Percentiles rank a stretch among this genome's conserved stretches.
These are phyloP conservation scores for Oryza brachyantha DNA, from an alignment of 176 grass and related monocot genomes.

Conservation along the genomic window DNA sequence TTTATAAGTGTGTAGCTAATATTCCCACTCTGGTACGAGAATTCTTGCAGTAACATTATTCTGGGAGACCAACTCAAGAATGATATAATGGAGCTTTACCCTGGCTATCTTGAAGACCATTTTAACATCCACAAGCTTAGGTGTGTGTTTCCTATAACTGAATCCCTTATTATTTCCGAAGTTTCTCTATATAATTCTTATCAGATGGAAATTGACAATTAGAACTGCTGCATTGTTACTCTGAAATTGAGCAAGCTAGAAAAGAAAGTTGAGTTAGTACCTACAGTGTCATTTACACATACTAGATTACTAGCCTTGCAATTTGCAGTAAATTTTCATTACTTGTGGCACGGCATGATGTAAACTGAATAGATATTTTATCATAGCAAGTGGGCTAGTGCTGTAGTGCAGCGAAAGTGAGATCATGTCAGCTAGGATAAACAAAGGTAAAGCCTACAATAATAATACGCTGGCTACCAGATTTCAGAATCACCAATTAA, in stretches of 20 bases:
- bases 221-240: constrained; percentile 5
- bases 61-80: constrained; percentile 32
- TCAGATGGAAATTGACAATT: not conserved
- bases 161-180: not conserved
- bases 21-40: constrained; percentile 13
- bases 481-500: constrained; percentile 9
- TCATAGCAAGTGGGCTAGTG: constrained; percentile 38
- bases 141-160: constrained; percentile 23
- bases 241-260: constrained; percentile 2
- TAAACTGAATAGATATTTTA: constrained; percentile 32
- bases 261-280: constrained; percentile 8
- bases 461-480: not conserved
- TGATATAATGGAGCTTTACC: constrained; percentile 84
- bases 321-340: constrained; percentile 41
- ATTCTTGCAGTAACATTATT: not conserved
- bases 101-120: constrained; percentile 71
- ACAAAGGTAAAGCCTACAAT: constrained; percentile 6
- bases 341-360: constrained; percentile 29
- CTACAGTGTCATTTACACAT: not conserved
- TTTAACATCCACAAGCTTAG: constrained; percentile 71
- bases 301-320: not conserved
- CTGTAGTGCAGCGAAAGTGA: constrained; percentile 20
- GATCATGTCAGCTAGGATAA: constrained; percentile 33
- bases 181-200: not conserved
- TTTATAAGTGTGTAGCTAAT: not conserved